phyloP scores from a whole-genome alignment of 2,329 filamentous ascomycete species.

The Orbilia javanica region DNA sequence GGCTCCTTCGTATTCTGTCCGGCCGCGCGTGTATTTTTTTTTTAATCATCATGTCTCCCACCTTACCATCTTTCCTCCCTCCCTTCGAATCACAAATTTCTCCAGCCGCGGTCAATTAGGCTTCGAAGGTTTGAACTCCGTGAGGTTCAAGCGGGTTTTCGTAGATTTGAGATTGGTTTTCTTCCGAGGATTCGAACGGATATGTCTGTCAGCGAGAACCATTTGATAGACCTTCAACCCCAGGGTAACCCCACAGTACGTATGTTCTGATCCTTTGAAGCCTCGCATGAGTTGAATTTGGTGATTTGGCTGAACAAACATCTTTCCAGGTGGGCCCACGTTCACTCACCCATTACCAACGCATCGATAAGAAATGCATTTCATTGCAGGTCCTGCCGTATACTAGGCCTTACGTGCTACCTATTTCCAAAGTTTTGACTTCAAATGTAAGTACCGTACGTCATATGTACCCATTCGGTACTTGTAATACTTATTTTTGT shows the following conservation, averaged over 20 bases:
- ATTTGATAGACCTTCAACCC: constrained; percentile 36
- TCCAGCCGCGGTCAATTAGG: no score
- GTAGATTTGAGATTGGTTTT: no score
- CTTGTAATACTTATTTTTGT: no score
- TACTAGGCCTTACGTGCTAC: constrained; percentile 35
- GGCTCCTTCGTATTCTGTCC: not conserved
- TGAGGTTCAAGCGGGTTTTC: no score
- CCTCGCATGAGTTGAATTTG: not conserved
- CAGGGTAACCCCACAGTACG: constrained; percentile 24
- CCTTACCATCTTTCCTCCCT: no score
- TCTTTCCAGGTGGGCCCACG: not conserved
- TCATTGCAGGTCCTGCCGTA: constrained; percentile 45
- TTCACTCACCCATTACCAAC: constrained; percentile 38
- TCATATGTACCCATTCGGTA: no score
- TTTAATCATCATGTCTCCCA: not conserved
- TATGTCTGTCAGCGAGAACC: not conserved
- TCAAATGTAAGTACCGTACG: no score
- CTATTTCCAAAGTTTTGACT: constrained; percentile 25
- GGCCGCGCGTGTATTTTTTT: not conserved
- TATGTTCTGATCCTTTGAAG: not conserved
- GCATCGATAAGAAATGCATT: constrained; percentile 36
- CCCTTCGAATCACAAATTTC: not conserved
- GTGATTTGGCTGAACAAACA: not conserved
- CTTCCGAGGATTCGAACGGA: no score
- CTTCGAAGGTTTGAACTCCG: no score